These are phyloP conservation scores for Lachancea quebecensis DNA, from an alignment of 805 yeast species.

Conservation along the genomic window DNA sequence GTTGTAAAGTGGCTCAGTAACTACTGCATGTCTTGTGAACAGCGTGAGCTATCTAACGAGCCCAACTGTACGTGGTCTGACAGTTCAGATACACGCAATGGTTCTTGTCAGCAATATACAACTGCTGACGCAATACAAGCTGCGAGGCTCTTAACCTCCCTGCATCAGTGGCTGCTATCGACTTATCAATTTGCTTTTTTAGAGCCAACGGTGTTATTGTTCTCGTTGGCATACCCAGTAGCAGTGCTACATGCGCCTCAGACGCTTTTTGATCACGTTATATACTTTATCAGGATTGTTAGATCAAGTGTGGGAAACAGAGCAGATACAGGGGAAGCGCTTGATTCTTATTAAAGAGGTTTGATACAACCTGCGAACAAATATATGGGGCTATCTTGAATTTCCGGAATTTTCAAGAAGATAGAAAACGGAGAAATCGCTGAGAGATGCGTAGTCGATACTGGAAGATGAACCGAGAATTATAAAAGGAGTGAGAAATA, in stretches of 20 bases:
- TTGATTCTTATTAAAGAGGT: slow-evolving; percentile 64
- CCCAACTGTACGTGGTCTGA: slow-evolving; percentile 64
- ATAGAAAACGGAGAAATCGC: slow-evolving; percentile 49
- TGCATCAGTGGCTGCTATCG: slow-evolving; percentile 50
- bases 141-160: slow-evolving; percentile 50
- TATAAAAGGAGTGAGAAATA: too few relatives aligned
- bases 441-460: slow-evolving; percentile 86
- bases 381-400: slow-evolving; percentile 48
- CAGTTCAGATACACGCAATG: slow-evolving; percentile 68
- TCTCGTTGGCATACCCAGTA: slow-evolving; percentile 69
- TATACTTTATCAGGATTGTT: slow-evolving; percentile 58
- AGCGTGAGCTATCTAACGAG: slow-evolving; percentile 51
- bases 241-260: slow-evolving; percentile 59
- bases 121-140: slow-evolving; percentile 60
- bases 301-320: slow-evolving; percentile 87
- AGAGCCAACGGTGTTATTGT: slow-evolving; percentile 65
- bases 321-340: slow-evolving; percentile 69
- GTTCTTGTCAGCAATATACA: slow-evolving; percentile 58
- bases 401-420: slow-evolving; percentile 45
- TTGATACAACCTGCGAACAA: slow-evolving; percentile 55
- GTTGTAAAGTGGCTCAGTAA: slow-evolving; percentile 68
- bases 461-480: slow-evolving; percentile 42
- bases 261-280: slow-evolving; percentile 64
- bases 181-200: slow-evolving; percentile 43
- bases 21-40: slow-evolving; percentile 58